phyloP scores from a whole-genome alignment of 2,329 filamentous ascomycete species.

The Coniochaeta sp. region DNA sequence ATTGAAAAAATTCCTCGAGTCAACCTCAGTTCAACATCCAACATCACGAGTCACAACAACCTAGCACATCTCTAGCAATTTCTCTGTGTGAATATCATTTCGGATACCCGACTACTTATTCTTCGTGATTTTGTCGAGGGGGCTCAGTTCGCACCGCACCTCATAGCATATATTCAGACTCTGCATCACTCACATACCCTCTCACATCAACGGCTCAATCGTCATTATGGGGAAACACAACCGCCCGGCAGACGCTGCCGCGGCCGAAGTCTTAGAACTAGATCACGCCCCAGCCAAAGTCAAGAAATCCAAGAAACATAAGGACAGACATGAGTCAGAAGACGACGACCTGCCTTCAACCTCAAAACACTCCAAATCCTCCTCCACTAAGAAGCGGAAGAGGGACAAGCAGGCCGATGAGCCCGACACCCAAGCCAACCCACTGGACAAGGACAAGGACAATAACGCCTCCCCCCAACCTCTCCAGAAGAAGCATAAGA shows the following conservation, averaged over 20 bases:
- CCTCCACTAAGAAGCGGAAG: conserved; percentile 11
- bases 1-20: background rate
- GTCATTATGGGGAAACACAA: conserved; percentile 3
- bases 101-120: background rate
- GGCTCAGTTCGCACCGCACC: background rate
- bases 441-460: background rate
- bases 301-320: conserved; percentile 10
- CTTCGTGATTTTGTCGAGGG: background rate
- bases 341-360: background rate
- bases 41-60: background rate
- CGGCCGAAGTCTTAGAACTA: background rate
- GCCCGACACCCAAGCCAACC: conserved; percentile 6
- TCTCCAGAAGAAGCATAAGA: conserved; percentile 3
- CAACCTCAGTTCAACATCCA: background rate
- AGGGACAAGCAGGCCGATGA: conserved; percentile 5
- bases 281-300: background rate
- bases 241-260: background rate
- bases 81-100: background rate
- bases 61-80: background rate
- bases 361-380: background rate
- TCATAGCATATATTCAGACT: too few species aligned
- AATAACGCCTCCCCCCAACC: background rate
- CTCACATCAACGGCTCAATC: background rate
- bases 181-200: background rate
- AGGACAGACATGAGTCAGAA: conserved; percentile 6